A percentile compares a stretch with the other conserved stretches of the same genome.
Evolutionary conservation across 805 yeast genomes (phyloP).

Genomic region (Saccharomycopsis fibuligera): DNA sequence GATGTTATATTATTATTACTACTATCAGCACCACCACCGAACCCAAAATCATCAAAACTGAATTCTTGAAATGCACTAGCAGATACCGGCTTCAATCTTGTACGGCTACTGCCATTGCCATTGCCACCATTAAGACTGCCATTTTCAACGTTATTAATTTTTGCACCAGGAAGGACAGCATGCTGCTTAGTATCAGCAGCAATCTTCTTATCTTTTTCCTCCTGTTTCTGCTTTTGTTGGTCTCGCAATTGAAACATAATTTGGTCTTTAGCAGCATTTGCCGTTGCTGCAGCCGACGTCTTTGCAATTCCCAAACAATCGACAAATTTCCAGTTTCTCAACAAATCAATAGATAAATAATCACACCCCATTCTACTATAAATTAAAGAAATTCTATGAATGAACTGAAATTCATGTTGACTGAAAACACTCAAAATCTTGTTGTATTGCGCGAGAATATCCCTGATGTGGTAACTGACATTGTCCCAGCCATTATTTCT

Average conservation of each 20-base stretch:
- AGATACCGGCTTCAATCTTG: neutral
- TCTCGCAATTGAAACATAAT: no score
- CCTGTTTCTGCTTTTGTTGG: neutral
- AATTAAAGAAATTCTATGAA: constrained; percentile 56
- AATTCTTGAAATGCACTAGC: constrained; percentile 3
- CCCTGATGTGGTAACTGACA: no score
- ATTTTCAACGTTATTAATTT: neutral
- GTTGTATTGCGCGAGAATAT: neutral
- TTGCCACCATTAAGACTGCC: neutral
- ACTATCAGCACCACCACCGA: no score
- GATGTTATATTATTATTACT: no score
- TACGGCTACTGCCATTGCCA: neutral
- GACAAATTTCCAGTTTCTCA: constrained; percentile 61
- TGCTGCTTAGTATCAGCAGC: neutral
- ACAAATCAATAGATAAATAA: constrained; percentile 55
- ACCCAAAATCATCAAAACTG: constrained; percentile 8
- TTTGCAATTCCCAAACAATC: no score
- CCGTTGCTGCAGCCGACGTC: no score
- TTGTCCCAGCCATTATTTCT: neutral
- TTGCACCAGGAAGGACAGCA: no score
- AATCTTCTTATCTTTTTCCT: neutral
- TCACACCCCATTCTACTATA: constrained; percentile 92
- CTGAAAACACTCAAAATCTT: constrained; percentile 28
- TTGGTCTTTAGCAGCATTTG: no score
- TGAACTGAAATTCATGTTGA: constrained; percentile 50